phyloP scores from a whole-genome alignment of 2,329 filamentous ascomycete genomes.

The Myriosclerotinia scirpicola region DNA sequence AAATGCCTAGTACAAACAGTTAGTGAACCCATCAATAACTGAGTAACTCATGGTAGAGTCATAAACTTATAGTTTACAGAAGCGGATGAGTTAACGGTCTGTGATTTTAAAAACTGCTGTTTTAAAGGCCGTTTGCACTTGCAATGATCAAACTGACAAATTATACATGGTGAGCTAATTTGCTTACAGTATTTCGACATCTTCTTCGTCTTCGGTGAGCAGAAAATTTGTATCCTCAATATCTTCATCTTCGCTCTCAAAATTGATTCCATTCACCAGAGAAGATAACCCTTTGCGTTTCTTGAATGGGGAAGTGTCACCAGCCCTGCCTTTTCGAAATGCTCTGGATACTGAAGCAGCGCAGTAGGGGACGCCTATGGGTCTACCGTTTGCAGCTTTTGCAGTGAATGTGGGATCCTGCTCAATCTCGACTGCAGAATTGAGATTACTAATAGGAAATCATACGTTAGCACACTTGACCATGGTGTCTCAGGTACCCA shows the following conservation, averaged over 20 bases:
- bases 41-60: background rate
- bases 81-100: background rate
- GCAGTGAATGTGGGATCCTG: constrained; percentile 36
- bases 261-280: background rate
- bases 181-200: constrained; percentile 27
- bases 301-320: background rate
- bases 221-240: constrained; percentile 45
- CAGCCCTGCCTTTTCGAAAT: constrained; percentile 28
- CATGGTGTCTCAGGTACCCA: background rate
- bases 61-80: too few species aligned
- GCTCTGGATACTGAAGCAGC: constrained; percentile 36
- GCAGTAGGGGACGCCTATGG: constrained; percentile 37
- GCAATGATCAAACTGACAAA: background rate
- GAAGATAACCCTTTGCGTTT: constrained; percentile 21
- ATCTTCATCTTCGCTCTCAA: constrained; percentile 36
- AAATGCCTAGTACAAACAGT: constrained; percentile 10
- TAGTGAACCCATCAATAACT: background rate
- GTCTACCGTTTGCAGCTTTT: constrained; percentile 27
- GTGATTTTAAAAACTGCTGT: background rate
- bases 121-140: background rate
- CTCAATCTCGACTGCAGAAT: constrained; percentile 23
- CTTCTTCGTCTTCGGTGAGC: constrained; percentile 40
- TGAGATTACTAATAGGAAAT: background rate
- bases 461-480: background rate
- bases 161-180: background rate